phyloP scores from a whole-genome alignment of 352 stramenopile genomes.

The Phytophthora pluvialis region DNA sequence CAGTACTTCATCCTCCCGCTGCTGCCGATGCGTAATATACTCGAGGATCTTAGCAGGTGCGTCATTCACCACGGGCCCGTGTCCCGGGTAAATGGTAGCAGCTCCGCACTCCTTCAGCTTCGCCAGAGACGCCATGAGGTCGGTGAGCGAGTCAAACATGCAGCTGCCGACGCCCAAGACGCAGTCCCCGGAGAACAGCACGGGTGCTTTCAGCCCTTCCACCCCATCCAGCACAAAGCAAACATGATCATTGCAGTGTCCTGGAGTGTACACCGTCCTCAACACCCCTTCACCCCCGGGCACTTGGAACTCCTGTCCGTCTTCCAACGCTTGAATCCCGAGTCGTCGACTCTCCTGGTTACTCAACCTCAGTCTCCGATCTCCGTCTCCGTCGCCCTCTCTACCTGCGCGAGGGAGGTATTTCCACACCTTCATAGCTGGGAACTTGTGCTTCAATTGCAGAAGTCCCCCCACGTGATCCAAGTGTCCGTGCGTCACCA shows the following conservation, averaged over 20 bases:
- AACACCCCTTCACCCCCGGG: slow-evolving; percentile 34
- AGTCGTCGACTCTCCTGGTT: slow-evolving; percentile 60
- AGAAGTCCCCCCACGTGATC: slow-evolving; percentile 91
- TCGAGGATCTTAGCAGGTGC: slow-evolving; percentile 75
- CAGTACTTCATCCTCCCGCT: slow-evolving; percentile 77
- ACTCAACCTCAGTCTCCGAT: slow-evolving; percentile 47
- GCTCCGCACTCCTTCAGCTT: slow-evolving; percentile 50
- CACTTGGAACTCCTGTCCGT: slow-evolving; percentile 53
- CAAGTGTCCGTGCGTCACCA: slow-evolving; percentile 90
- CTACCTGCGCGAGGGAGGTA: slow-evolving; percentile 40
- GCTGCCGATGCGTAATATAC: slow-evolving; percentile 76
- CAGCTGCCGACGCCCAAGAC: slow-evolving; percentile 85
- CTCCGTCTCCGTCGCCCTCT: slow-evolving; percentile 35
- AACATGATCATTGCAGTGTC: slow-evolving; percentile 88
- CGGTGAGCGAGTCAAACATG: slow-evolving; percentile 83
- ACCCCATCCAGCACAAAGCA: slow-evolving; percentile 71
- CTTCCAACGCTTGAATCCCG: slow-evolving; percentile 45
- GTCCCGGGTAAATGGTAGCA: slow-evolving; percentile 72
- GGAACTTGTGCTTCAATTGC: slow-evolving; percentile 58
- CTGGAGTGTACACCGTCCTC: slow-evolving; percentile 75
- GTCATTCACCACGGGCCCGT: slow-evolving; percentile 71
- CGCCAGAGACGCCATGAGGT: slow-evolving; percentile 79
- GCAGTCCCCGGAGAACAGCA: slow-evolving; percentile 88
- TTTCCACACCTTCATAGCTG: slow-evolving; percentile 73
- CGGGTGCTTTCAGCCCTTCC: slow-evolving; percentile 9